A percentile compares a stretch with the other conserved stretches of the same genome.
Evolutionary conservation across 2,329 filamentous ascomycete genomes (phyloP).

Genomic region (Colletotrichum sublineola): DNA sequence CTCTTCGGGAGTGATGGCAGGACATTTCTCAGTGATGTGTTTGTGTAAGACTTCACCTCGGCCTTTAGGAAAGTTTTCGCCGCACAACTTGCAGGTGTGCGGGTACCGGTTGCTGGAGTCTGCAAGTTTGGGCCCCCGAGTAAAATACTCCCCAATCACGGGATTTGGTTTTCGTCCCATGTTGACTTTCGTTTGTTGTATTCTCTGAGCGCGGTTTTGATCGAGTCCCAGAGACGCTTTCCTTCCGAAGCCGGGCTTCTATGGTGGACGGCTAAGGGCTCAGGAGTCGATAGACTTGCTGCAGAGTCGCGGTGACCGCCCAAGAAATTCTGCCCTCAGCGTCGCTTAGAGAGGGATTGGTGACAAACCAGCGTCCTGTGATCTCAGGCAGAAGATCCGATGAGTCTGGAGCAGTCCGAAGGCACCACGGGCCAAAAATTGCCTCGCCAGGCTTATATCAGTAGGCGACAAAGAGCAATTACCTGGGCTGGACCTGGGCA

Average conservation of each 20-base stretch:
- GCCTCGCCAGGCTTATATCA: constrained; percentile 32
- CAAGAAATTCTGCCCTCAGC: constrained; percentile 38
- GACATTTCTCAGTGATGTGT: constrained; percentile 90
- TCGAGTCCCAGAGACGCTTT: neutral
- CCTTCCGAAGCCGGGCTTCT: neutral
- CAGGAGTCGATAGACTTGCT: constrained; percentile 19
- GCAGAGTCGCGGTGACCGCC: constrained; percentile 37
- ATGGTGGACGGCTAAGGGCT: constrained; percentile 20
- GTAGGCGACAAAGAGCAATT: constrained; percentile 28
- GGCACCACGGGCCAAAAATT: constrained; percentile 29
- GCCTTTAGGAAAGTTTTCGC: constrained; percentile 91
- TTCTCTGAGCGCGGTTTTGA: neutral
- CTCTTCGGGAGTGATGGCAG: constrained; percentile 80
- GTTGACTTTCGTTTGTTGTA: constrained; percentile 44
- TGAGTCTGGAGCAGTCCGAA: neutral
- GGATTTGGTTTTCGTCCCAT: constrained; percentile 90
- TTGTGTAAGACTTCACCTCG: constrained; percentile 84
- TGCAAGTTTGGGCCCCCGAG: constrained; percentile 85
- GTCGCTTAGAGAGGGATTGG: constrained; percentile 32
- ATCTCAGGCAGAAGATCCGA: neutral
- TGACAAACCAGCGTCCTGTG: constrained; percentile 20
- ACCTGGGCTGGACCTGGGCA: constrained; percentile 26
- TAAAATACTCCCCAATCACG: constrained; percentile 89
- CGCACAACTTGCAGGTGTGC: constrained; percentile 90
- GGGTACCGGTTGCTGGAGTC: constrained; percentile 94